Evolutionary conservation across 345 rosid genomes (phyloP), one percentile per base, ranked within the genome.

Genomic region (Lepidium africanum): DNA sequence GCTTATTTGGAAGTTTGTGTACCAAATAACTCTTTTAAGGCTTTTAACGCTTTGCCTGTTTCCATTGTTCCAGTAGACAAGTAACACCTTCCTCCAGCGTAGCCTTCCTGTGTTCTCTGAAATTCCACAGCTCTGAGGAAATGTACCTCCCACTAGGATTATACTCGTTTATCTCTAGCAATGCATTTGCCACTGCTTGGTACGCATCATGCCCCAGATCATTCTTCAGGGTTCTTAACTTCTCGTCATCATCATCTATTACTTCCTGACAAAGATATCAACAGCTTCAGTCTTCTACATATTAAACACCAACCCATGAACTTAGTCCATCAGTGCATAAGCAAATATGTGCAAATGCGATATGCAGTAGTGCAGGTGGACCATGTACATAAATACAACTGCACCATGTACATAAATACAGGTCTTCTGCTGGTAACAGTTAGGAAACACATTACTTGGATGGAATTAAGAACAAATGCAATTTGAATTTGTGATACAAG

Each of bases 111-210:
- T 82, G 82, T 63, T 86, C 90, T 52, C 39, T 64, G 58, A 84
- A 84, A 79, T 86, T 87, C 96, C 99, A 94, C 66, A 91, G 49
- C 79, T 94, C 95, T 1, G 91, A 82, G 71, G 71, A 82, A 47
- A 89, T 77, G 59, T 88, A 93, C 69, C 92, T 85, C 67, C 97
- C 98, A 68, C 98, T 93, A 0, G 98, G 94, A 63, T 93, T 93
- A 81, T 85, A 86, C 59, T 93, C 97, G 42, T 90, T 88, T 69
- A 90, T 82, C 76, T 93, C 90, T 73, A 45, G 79, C 74, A 90
- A 75, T 46, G 98, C 84, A 37, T 81, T 67, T 15, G 79, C 59
- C 41, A 93, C 97, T 8, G 91, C 83, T 47, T 74, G 73, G 73
- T 74, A 87, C 16, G 75, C 91, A 57, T 82, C 86, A 10, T 76